Conservation (phyloP, 768 basidiomycete species). For the Scleroderma bovista region DNA sequence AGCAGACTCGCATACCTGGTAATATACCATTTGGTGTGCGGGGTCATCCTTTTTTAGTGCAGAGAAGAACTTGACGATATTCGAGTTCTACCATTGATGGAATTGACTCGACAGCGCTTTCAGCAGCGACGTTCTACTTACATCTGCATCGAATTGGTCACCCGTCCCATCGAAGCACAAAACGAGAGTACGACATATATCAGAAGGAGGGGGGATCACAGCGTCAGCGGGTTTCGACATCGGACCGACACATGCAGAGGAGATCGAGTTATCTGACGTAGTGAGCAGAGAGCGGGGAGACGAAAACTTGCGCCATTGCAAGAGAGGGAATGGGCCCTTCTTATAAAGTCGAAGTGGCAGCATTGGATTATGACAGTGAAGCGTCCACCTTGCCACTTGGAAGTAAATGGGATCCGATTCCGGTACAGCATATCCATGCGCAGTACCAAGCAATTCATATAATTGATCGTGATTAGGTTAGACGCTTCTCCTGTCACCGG, state of each 20-base stretch:
- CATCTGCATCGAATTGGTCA: constrained; percentile 64
- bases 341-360: background rate
- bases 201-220: background rate
- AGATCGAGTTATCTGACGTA: background rate
- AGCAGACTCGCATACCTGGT: constrained; percentile 47
- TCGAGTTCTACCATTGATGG: constrained; percentile 56
- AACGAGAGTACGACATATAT: constrained; percentile 31
- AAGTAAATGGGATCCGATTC: too few relatives aligned
- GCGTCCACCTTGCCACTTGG: too few relatives aligned
- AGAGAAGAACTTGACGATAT: constrained; percentile 63
- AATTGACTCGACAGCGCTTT: background rate
- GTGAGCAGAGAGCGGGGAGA: background rate
- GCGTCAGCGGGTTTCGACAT: background rate
- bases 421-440: too few relatives aligned
- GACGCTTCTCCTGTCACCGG: background rate
- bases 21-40: constrained; percentile 62
- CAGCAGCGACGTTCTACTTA: constrained; percentile 24
- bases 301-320: background rate
- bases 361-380: background rate
- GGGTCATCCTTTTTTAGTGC: constrained; percentile 65
- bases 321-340: background rate
- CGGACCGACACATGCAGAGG: background rate
- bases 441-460: too few relatives aligned
- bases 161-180: constrained; percentile 64
- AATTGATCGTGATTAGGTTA: background rate